Percentiles rank a stretch among this genome's conserved stretches.
Evolutionary conservation across 2,329 filamentous ascomycete genomes (phyloP).

Genomic region (Anisogramma anomala): DNA sequence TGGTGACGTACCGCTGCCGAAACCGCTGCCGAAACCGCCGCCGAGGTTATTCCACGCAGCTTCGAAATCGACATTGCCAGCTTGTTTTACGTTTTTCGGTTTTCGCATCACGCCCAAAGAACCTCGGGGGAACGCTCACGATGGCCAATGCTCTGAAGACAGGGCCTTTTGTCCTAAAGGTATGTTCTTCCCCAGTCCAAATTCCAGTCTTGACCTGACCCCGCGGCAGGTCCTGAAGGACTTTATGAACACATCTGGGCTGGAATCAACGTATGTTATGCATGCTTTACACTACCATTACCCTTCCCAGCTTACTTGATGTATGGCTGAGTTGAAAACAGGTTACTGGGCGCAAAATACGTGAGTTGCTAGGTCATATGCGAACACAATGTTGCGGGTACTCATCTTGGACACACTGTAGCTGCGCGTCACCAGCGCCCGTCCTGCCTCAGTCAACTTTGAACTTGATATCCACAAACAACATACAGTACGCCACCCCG

Average conservation of each 20-base stretch:
- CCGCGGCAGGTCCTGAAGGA: constrained; percentile 62
- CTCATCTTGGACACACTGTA: constrained; percentile 22
- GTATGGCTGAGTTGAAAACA: not conserved
- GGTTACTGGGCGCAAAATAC: constrained; percentile 7
- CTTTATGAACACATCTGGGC: constrained; percentile 72
- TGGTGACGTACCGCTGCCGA: not conserved
- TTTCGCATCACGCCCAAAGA: too few species aligned
- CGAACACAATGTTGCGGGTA: too few species aligned
- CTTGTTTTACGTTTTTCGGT: too few species aligned
- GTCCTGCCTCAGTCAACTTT: constrained; percentile 59
- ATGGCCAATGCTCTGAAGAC: constrained; percentile 4
- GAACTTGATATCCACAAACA: constrained; percentile 63
- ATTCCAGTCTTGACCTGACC: constrained; percentile 1
- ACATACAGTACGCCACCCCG: constrained; percentile 64
- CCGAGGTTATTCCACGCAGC: not conserved
- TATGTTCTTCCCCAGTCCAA: not conserved
- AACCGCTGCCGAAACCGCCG: not conserved
- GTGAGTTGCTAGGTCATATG: constrained; percentile 1
- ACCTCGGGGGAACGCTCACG: not conserved
- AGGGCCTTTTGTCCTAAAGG: constrained; percentile 2
- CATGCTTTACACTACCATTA: too few species aligned
- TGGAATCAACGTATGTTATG: constrained; percentile 66
- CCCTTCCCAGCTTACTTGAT: too few species aligned
- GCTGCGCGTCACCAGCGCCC: constrained; percentile 56
- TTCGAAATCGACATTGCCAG: not conserved